Conservation (phyloP, 129 eudicot genomes). For the carrot (Daucus carota) region DNA sequence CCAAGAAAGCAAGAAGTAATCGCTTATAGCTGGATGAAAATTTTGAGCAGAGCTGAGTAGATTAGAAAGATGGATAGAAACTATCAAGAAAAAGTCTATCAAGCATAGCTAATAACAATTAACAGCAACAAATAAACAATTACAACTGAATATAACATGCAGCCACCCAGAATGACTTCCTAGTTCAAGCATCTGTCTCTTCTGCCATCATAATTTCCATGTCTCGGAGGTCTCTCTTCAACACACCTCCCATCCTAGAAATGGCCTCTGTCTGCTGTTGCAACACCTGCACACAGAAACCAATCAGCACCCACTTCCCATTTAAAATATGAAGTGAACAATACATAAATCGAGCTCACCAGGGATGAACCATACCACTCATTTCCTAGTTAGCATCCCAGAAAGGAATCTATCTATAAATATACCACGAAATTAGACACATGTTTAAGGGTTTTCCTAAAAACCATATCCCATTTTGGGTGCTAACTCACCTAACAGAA, state of each 20-base stretch:
- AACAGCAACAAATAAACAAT: background rate
- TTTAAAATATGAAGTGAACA: background rate
- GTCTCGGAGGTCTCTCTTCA: conserved; percentile 81
- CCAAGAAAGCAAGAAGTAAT: background rate
- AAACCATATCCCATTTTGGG: background rate
- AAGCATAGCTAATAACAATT: background rate
- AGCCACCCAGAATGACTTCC: background rate
- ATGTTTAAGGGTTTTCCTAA: background rate
- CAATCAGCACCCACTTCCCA: background rate
- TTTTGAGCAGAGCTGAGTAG: background rate
- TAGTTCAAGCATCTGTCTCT: conserved; percentile 30
- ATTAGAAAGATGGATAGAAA: background rate
- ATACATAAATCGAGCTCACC: background rate
- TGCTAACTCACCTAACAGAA: background rate
- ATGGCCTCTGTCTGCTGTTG: conserved; percentile 95
- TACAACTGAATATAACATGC: background rate
- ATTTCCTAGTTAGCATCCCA: background rate
- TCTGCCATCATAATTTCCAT: conserved; percentile 96
- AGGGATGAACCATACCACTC: background rate
- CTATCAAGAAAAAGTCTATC: background rate
- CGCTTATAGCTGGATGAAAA: background rate
- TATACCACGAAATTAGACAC: background rate
- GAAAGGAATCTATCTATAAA: background rate
- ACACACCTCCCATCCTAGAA: conserved; percentile 68
- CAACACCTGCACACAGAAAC: conserved; percentile 49